Evolutionary conservation across 257 asterid species (phyloP).

Genomic region (Nicotiana sylvestris): DNA sequence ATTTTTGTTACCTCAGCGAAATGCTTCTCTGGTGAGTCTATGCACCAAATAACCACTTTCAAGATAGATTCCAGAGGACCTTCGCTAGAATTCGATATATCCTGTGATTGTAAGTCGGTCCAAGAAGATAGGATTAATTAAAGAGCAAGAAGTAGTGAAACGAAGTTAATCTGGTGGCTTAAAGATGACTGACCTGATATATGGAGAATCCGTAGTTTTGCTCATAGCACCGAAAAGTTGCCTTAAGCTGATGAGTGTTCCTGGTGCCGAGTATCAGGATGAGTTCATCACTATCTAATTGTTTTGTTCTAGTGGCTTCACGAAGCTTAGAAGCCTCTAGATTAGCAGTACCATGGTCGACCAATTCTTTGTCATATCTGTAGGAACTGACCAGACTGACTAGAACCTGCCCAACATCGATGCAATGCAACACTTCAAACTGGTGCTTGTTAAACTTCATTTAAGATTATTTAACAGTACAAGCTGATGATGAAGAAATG

Average conservation of each 20-base stretch:
- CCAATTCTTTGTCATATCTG: constrained; percentile 54
- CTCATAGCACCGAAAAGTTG: constrained; percentile 57
- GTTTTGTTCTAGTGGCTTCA: constrained; percentile 41
- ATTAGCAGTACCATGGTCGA: constrained; percentile 45
- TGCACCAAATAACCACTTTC: constrained; percentile 65
- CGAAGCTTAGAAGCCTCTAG: constrained; percentile 55
- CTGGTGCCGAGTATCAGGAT: constrained; percentile 50
- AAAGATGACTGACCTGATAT: constrained; percentile 38
- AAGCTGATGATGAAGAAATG: neutral
- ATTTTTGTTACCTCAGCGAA: constrained; percentile 64
- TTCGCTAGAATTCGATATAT: constrained; percentile 47
- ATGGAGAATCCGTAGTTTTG: constrained; percentile 50
- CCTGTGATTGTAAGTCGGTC: constrained; percentile 31
- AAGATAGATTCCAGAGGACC: constrained; percentile 42
- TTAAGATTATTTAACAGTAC: neutral
- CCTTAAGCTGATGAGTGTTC: constrained; percentile 60
- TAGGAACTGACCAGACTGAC: constrained; percentile 61
- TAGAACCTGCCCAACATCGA: constrained; percentile 42
- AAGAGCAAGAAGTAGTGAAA: neutral
- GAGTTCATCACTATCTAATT: constrained; percentile 43
- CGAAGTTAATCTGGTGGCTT: neutral
- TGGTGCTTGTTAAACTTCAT: neutral
- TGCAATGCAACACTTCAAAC: neutral
- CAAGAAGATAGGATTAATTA: neutral
- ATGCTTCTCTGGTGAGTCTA: constrained; percentile 68